phyloP scores from a whole-genome alignment of 345 rosid species.

The Melastoma malabathricum region DNA sequence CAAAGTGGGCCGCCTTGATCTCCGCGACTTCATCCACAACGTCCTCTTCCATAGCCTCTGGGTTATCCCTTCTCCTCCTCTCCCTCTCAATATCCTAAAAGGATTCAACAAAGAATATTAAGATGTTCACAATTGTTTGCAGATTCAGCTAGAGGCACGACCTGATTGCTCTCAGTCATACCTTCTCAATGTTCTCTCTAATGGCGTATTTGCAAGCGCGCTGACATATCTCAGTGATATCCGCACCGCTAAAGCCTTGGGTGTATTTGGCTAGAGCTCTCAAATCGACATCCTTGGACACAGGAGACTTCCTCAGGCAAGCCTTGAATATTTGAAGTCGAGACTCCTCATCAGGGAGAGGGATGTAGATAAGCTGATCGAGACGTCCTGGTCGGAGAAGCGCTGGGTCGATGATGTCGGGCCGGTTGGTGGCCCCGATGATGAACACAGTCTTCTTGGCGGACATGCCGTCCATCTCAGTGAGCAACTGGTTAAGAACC shows the following conservation, averaged over 20 bases:
- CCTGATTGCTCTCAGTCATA: constrained; percentile 7
- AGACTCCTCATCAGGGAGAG: constrained; percentile 91
- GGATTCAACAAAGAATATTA: constrained; percentile 1
- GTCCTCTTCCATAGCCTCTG: constrained; percentile 97
- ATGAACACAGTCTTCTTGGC: constrained; percentile 94
- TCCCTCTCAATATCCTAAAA: constrained; percentile 79
- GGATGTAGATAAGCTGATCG: constrained; percentile 89
- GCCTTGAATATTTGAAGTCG: constrained; percentile 74
- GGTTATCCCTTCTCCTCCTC: constrained; percentile 65
- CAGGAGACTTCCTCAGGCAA: constrained; percentile 82
- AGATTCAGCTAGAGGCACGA: not conserved
- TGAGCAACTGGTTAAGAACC: constrained; percentile 85
- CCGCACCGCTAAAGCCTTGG: constrained; percentile 94
- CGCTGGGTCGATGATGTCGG: constrained; percentile 89
- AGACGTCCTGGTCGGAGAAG: constrained; percentile 91
- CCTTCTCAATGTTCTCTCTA: constrained; percentile 91
- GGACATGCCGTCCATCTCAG: constrained; percentile 98
- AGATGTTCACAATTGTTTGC: too few relatives aligned
- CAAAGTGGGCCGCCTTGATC: constrained; percentile 76
- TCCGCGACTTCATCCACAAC: constrained; percentile 68
- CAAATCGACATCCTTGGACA: constrained; percentile 77
- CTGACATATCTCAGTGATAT: constrained; percentile 93
- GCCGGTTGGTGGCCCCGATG: constrained; percentile 91
- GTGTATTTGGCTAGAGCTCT: constrained; percentile 83
- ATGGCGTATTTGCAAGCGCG: constrained; percentile 89